phyloP scores from a whole-genome alignment of 441 rosid species.

The Gossypium lobatum region DNA sequence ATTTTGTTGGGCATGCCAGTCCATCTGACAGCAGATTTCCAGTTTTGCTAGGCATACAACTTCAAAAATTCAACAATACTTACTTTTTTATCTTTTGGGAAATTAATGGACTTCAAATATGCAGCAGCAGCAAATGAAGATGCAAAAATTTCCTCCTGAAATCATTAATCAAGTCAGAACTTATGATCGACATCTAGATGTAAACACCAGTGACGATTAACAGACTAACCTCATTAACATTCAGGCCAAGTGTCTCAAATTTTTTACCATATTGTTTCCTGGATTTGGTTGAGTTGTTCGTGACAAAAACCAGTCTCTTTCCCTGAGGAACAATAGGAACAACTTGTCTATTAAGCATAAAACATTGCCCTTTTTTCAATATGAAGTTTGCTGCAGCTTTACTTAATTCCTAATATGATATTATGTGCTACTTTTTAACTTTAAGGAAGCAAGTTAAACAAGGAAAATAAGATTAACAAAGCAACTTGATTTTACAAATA shows the following conservation, averaged over 20 bases:
- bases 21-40: constrained; percentile 1
- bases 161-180: constrained; percentile 9
- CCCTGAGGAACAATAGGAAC: constrained; percentile 35
- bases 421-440: neutral
- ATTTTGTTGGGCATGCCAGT: neutral
- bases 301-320: constrained; percentile 71
- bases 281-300: constrained; percentile 75
- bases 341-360: neutral
- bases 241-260: constrained; percentile 69
- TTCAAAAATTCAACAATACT: neutral
- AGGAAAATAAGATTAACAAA: neutral
- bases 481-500: neutral
- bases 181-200: neutral
- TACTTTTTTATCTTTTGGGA: constrained; percentile 76
- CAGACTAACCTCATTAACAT: constrained; percentile 49
- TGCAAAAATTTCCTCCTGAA: constrained; percentile 77
- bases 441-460: neutral
- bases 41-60: neutral
- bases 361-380: neutral
- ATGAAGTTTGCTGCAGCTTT: neutral
- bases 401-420: neutral
- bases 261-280: constrained; percentile 78
- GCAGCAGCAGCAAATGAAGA: constrained; percentile 82
- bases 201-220: neutral
- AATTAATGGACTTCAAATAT: constrained; percentile 60